Evolutionary conservation across 169 alveolate species (phyloP).

Genomic region (Plasmodium vinckei): DNA sequence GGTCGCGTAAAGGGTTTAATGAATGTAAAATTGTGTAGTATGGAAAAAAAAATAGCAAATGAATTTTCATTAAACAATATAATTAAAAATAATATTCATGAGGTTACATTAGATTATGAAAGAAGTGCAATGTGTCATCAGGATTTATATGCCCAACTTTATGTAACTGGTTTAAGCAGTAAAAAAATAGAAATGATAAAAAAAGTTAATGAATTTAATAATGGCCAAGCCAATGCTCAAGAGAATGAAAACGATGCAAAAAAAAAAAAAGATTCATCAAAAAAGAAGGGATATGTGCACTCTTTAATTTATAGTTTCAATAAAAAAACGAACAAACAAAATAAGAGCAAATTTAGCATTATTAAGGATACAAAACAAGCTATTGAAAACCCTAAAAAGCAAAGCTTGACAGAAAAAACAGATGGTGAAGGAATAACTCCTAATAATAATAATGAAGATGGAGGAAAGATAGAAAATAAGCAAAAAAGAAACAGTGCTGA

Average conservation of each 20-base stretch:
- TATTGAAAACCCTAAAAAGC: background rate
- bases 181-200: constrained; percentile 26
- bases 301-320: constrained; percentile 68
- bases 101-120: constrained; percentile 57
- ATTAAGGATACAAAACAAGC: constrained; percentile 7
- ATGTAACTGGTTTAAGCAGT: background rate
- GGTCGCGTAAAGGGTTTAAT: constrained; percentile 72
- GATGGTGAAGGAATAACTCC: constrained; percentile 6
- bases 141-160: constrained; percentile 23
- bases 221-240: background rate
- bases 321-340: constrained; percentile 40
- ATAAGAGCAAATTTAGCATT: background rate
- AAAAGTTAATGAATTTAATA: constrained; percentile 21
- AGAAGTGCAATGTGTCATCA: constrained; percentile 65
- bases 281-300: constrained; percentile 56
- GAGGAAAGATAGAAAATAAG: background rate
- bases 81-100: constrained; percentile 25
- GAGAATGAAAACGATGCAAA: constrained; percentile 15
- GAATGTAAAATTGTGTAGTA: constrained; percentile 38
- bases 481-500: too few relatives aligned
- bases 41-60: constrained; percentile 50
- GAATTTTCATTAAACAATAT: constrained; percentile 26
- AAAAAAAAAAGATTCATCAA: constrained; percentile 9
- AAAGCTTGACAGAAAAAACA: constrained; percentile 1
- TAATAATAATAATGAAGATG: background rate